Conservation (phyloP, 495 filamentous ascomycete genomes). For the Lineolata rhizophorae region DNA sequence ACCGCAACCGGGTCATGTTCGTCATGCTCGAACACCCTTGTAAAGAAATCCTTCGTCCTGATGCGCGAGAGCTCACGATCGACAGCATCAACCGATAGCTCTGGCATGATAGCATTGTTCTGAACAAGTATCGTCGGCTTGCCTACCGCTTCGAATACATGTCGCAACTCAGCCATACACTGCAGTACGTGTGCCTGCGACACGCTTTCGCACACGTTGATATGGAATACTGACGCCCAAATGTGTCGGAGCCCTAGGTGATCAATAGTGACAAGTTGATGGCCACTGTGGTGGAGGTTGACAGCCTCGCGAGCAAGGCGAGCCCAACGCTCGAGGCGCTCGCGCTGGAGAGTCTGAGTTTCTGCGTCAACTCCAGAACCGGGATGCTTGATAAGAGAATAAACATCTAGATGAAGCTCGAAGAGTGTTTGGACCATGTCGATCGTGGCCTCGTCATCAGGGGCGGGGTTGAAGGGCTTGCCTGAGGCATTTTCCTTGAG, state of each 20-base stretch:
- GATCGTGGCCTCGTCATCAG: conserved; percentile 8
- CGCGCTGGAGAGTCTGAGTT: conserved; percentile 37
- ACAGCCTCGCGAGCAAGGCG: conserved; percentile 42
- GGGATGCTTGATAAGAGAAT: conserved; percentile 51
- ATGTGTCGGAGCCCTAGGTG: conserved; percentile 40
- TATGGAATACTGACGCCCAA: conserved; percentile 63
- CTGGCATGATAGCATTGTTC: conserved; percentile 77
- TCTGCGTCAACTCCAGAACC: conserved; percentile 40
- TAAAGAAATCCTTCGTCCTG: conserved; percentile 91
- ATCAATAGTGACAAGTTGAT: conserved; percentile 13
- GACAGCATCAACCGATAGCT: conserved; percentile 57
- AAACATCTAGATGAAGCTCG: conserved; percentile 78
- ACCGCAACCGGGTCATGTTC: conserved; percentile 51
- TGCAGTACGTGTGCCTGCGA: conserved; percentile 56
- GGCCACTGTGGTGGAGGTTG: conserved; percentile 14
- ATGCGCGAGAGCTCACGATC: conserved; percentile 80
- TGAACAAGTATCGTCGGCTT: conserved; percentile 37
- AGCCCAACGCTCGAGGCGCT: conserved; percentile 56
- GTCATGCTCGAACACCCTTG: conserved; percentile 49
- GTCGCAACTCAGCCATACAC: conserved; percentile 55
- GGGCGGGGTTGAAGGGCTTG: conserved; percentile 2
- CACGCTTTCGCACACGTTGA: conserved; percentile 43
- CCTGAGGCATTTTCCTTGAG: conserved; percentile 7
- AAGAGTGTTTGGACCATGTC: conserved; percentile 59
- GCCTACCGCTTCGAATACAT: conserved; percentile 20